A percentile compares a stretch with the other conserved stretches of the same genome.
Conservation (phyloP, 805 yeast species). For the Kazachstania taianensis region DNA sequence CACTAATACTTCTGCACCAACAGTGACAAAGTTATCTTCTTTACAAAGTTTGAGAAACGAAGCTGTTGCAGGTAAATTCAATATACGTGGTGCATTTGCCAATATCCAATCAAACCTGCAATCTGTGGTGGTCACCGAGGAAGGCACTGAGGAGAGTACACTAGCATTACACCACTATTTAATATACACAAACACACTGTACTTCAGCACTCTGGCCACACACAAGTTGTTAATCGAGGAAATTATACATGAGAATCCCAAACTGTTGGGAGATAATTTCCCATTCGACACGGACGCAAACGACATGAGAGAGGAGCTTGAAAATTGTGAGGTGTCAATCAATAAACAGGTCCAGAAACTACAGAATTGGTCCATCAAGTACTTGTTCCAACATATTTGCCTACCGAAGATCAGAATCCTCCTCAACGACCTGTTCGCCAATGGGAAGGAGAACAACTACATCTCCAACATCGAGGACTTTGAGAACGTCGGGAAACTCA, state of each 20-base stretch:
- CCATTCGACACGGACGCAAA: slow-evolving; percentile 31
- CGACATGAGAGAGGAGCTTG: slow-evolving; percentile 21
- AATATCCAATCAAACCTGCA: slow-evolving; percentile 30
- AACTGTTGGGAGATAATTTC: slow-evolving; percentile 28
- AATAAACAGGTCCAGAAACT: slow-evolving; percentile 23
- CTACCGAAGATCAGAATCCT: slow-evolving; percentile 33
- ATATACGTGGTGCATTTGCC: slow-evolving; percentile 30
- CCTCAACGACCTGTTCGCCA: slow-evolving; percentile 33
- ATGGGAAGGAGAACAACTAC: slow-evolving; percentile 18
- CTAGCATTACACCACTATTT: slow-evolving; percentile 48
- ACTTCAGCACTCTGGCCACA: slow-evolving; percentile 51
- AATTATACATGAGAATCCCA: slow-evolving; percentile 25
- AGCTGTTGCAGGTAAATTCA: slow-evolving; percentile 19
- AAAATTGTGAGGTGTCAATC: slow-evolving; percentile 17
- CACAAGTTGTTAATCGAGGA: slow-evolving; percentile 36
- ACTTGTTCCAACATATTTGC: slow-evolving; percentile 32
- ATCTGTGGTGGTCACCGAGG: slow-evolving; percentile 26
- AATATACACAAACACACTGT: slow-evolving; percentile 62
- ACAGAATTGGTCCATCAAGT: slow-evolving; percentile 32
- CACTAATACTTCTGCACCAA: not conserved
- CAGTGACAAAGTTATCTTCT: slow-evolving; percentile 15
- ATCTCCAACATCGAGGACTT: slow-evolving; percentile 27
- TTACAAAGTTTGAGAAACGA: not conserved
- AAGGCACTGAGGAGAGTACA: slow-evolving; percentile 19
- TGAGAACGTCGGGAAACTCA: slow-evolving; percentile 29